Evolutionary conservation across 768 basidiomycete species (phyloP).

Genomic region (Lentinula detonsa): DNA sequence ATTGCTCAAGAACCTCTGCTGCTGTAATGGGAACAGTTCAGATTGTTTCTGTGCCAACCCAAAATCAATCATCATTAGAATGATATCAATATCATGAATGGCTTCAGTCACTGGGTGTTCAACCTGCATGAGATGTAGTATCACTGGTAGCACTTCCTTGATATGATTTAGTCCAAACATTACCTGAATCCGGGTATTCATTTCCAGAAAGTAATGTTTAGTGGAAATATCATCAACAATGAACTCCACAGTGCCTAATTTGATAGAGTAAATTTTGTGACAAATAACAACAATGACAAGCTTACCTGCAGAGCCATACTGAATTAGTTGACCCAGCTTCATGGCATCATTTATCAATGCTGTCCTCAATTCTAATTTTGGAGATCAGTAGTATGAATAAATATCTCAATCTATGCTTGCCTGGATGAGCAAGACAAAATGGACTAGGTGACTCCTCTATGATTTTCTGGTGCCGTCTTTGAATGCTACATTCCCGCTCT

Average conservation of each 20-base stretch:
- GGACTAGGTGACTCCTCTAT: conserved; percentile 67
- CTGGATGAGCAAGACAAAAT: conserved; percentile 39
- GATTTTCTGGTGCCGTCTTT: conserved; percentile 67
- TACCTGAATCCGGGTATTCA: conserved; percentile 64
- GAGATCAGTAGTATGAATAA: neutral
- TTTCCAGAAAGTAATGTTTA: conserved; percentile 62
- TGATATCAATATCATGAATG: conserved; percentile 51
- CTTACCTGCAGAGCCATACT: conserved; percentile 55
- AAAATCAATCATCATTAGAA: conserved; percentile 60
- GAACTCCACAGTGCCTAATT: conserved; percentile 60
- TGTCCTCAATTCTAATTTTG: conserved; percentile 31
- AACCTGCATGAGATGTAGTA: conserved; percentile 29
- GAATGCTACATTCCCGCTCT: conserved; percentile 66
- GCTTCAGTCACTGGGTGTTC: conserved; percentile 65
- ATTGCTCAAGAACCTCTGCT: conserved; percentile 25
- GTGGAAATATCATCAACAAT: conserved; percentile 48
- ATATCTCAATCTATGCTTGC: conserved; percentile 19
- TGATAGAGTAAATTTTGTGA: too few relatives aligned
- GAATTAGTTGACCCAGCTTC: conserved; percentile 38
- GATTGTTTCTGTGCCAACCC: conserved; percentile 32
- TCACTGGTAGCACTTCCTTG: too few relatives aligned
- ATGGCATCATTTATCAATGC: conserved; percentile 51
- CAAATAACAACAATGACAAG: neutral
- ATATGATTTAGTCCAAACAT: neutral
- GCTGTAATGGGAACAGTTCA: conserved; percentile 24